These are phyloP conservation scores for Kwoniella shivajii DNA, from an alignment of 1,284 basidiomycete species.

Conservation along the genomic window DNA sequence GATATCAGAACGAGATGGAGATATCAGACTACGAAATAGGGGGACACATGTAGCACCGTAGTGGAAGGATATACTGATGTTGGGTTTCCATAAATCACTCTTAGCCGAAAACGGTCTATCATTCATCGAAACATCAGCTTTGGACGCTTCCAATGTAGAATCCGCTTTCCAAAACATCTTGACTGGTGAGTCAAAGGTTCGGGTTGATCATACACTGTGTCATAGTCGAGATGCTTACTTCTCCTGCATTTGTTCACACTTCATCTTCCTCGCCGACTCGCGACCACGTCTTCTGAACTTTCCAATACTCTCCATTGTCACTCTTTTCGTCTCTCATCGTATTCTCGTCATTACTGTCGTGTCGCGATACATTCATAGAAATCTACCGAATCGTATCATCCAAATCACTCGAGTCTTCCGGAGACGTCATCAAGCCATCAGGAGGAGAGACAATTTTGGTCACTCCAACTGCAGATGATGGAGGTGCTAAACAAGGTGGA, in stretches of 20 bases:
- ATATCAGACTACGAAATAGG: too few species aligned
- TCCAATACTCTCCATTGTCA: too few species aligned
- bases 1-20: too few species aligned
- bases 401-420: slow-evolving; percentile 80
- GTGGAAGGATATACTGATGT: neutral
- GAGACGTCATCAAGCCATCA: slow-evolving; percentile 68
- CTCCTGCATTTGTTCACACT: neutral
- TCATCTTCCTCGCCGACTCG: neutral
- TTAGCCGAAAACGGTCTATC: slow-evolving; percentile 77
- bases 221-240: neutral
- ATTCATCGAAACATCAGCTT: slow-evolving; percentile 98
- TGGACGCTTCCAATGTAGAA: slow-evolving; percentile 99
- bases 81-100: neutral
- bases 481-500: slow-evolving; percentile 51
- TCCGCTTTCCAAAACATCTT: slow-evolving; percentile 95
- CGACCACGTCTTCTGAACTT: too few species aligned
- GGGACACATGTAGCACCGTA: too few species aligned
- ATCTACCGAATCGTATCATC: slow-evolving; percentile 94
- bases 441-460: slow-evolving; percentile 76
- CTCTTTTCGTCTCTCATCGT: neutral
- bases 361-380: slow-evolving; percentile 60
- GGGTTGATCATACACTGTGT: too few species aligned
- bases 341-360: neutral
- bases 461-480: slow-evolving; percentile 59
- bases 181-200: slow-evolving; percentile 65